A percentile compares a stretch with the other conserved stretches of the same genome.
These are phyloP conservation scores for Fraxinus platypoda DNA, from an alignment of 305 asterid genomes.

Conservation along the genomic window DNA sequence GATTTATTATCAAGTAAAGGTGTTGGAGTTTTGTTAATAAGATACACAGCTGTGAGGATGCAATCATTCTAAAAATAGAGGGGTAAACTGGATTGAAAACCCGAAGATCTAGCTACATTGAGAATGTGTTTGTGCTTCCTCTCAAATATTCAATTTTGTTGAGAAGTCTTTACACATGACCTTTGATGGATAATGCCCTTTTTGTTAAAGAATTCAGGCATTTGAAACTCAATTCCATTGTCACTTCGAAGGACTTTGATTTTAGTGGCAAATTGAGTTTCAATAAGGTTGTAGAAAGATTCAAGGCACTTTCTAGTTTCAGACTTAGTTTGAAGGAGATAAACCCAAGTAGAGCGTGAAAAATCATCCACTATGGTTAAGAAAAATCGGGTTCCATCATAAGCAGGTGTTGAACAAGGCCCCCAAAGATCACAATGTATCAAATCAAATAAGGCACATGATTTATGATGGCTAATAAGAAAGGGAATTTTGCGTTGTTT, in stretches of 20 bases:
- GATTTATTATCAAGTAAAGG: too few relatives aligned
- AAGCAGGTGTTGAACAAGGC: background rate
- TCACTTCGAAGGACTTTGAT: background rate
- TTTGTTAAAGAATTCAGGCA: background rate
- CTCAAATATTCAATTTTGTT: too few relatives aligned
- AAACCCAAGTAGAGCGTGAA: background rate
- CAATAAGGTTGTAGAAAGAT: background rate
- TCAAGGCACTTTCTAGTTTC: background rate
- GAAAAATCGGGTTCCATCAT: background rate
- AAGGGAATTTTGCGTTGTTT: background rate
- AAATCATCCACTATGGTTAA: background rate
- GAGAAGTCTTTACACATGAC: background rate
- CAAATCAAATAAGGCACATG: background rate
- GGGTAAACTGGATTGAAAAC: too few relatives aligned
- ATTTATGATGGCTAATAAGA: background rate
- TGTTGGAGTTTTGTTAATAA: too few relatives aligned
- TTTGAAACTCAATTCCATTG: background rate
- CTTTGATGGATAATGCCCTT: background rate
- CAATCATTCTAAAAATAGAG: too few relatives aligned
- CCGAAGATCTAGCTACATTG: too few relatives aligned
- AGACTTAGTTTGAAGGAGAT: background rate
- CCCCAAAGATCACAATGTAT: background rate
- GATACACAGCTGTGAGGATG: too few relatives aligned
- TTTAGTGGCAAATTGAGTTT: background rate
- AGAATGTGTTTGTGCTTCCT: too few relatives aligned